Base-by-base conservation (phyloP, 306 rosid species). In the Gastrolobium bilobum region DNA sequence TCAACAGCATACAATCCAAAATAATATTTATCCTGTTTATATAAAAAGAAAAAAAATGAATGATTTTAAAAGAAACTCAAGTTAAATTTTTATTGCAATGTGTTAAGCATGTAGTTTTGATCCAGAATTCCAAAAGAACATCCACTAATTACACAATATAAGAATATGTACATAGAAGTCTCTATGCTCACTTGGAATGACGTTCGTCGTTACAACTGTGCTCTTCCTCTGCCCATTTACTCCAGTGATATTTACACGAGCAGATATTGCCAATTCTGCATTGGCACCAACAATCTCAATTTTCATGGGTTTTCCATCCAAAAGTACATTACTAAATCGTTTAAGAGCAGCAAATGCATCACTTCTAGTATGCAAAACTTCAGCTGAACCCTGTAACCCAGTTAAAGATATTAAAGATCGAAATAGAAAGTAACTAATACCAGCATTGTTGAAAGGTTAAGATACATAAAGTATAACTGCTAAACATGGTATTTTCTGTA, bases 231-330 rank as follows among this genome's bases (percentile, higher is more conserved):
- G 92, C 58, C 99, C 99, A 79, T 93, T 87, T 42, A 82, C 66
- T 57, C 97, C 98, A 50, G 91, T 86, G 5, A 95, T 97, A 78
- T 93, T 95, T 54, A 95, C 94, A 34, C 96, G 94, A 37, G 99
- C 97, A 26, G 91, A 77, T 57, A 93, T 48, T 33, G 99, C 94
- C 75, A 90, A 70, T 47, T 81, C 96, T 4, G 89, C 50, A 81
- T 83, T 87, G 51, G 91, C 50, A 62, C 99, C 99, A 54, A 95
- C 91, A 61, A 95, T 73, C 87, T 95, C 97, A 56, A 95, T 87
- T 88, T 93, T 95, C 97, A 95, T 95, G 61, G 97, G 99, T 84
- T 81, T 95, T 57, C 99, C 97, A 78, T 95, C 99, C 86, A 95
- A 79, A 48, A 93, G 86, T 2, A 95, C 99, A 87, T 91, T 86